These are phyloP conservation scores for Eremochloa ophiuroides DNA, from an alignment of 176 grass and related monocot species.

Conservation along the genomic window DNA sequence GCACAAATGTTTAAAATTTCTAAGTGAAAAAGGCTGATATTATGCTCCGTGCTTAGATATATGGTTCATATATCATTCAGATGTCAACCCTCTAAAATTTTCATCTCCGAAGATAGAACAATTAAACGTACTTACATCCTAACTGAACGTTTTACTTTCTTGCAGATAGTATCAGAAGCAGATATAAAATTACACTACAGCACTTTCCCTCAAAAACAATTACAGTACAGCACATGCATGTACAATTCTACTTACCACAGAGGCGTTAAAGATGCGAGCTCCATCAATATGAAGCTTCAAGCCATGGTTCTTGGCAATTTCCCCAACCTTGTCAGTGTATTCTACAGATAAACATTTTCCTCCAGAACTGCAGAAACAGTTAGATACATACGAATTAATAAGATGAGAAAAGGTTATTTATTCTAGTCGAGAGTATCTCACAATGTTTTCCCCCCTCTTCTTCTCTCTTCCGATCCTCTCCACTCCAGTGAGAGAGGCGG, in stretches of 20 bases:
- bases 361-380: slow-evolving; percentile 44
- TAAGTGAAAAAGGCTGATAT: neutral
- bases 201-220: too few relatives aligned
- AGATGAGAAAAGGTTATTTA: neutral
- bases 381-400: neutral
- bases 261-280: slow-evolving; percentile 94
- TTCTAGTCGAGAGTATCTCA: neutral
- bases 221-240: too few relatives aligned
- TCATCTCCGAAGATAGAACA: neutral
- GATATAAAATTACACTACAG: too few relatives aligned
- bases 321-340: slow-evolving; percentile 78
- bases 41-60: neutral
- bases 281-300: slow-evolving; percentile 96
- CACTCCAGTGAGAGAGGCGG: neutral
- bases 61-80: neutral
- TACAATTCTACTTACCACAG: slow-evolving; percentile 59
- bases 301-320: slow-evolving; percentile 67
- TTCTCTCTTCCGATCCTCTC: neutral
- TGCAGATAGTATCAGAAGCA: too few relatives aligned
- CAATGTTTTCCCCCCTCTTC: neutral
- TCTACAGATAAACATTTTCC: slow-evolving; percentile 75
- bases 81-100: neutral
- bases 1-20: neutral
- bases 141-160: too few relatives aligned
- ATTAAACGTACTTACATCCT: neutral